Conservation (phyloP, 768 basidiomycete species). For the Pleurotus cornucopiae region DNA sequence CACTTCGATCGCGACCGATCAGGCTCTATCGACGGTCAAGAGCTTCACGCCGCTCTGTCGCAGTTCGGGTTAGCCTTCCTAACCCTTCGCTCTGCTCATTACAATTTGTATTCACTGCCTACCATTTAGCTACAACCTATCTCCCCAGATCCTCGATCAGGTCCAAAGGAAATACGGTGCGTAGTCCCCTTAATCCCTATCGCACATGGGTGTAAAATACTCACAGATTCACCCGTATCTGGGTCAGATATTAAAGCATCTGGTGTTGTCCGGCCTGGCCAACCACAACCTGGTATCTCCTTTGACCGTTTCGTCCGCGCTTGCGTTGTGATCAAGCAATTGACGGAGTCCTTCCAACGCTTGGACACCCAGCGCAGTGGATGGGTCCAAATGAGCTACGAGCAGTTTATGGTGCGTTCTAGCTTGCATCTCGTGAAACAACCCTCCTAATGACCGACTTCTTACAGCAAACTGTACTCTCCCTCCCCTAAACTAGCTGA, state of each 20-base stretch:
- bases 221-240: conserved; percentile 27
- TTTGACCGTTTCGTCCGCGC: conserved; percentile 86
- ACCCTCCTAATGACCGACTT: not conserved
- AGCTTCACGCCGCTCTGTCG: conserved; percentile 62
- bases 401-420: conserved; percentile 62
- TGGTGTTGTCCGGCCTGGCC: conserved; percentile 24
- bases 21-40: conserved; percentile 68
- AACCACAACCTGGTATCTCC: conserved; percentile 59
- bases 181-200: conserved; percentile 9
- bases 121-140: conserved; percentile 53
- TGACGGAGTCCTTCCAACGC: conserved; percentile 81
- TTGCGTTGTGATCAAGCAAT: conserved; percentile 74
- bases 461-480: not conserved
- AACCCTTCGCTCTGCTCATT: conserved; percentile 9
- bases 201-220: conserved; percentile 2
- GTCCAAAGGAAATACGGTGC: conserved; percentile 80
- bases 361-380: conserved; percentile 71
- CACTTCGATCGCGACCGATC: conserved; percentile 84
- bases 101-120: not conserved
- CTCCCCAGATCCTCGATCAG: conserved; percentile 58
- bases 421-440: no score
- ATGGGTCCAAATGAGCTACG: conserved; percentile 75
- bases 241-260: conserved; percentile 60
- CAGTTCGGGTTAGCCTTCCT: conserved; percentile 57
- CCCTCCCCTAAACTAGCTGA: conserved; percentile 2